Conservation (phyloP, 345 rosid species). For the Hypericum androsaemum region DNA sequence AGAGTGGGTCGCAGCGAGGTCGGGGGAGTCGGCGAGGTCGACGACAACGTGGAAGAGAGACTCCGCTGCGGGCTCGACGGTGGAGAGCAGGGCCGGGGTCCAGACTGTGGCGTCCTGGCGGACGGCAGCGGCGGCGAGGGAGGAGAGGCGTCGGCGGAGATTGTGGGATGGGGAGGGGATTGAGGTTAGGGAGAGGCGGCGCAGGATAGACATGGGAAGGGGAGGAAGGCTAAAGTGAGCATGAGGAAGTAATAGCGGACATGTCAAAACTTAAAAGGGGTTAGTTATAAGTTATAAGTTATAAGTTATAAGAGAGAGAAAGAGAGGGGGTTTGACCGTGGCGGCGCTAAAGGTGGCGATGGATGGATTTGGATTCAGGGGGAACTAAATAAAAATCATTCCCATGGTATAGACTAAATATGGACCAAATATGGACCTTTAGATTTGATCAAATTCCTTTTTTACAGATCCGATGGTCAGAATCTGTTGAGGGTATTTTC, state of each 20-base stretch:
- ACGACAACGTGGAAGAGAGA: conserved; percentile 74
- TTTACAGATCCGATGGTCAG: no score
- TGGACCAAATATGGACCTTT: no score
- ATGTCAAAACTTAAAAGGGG: conserved; percentile 20
- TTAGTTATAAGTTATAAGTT: not conserved
- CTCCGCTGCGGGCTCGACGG: conserved; percentile 54
- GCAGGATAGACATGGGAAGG: conserved; percentile 63
- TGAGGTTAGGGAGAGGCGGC: conserved; percentile 39
- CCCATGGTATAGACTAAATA: no score
- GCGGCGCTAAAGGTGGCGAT: conserved; percentile 30
- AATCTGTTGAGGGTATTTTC: no score
- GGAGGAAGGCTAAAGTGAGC: conserved; percentile 32
- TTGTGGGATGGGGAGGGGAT: conserved; percentile 13
- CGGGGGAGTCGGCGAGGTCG: conserved; percentile 68
- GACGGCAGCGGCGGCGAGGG: conserved; percentile 46
- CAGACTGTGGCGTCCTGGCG: conserved; percentile 71
- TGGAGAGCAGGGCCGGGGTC: conserved; percentile 60
- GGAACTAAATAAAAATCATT: no score
- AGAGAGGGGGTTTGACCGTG: conserved; percentile 3
- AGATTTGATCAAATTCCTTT: no score
- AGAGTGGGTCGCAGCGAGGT: conserved; percentile 54
- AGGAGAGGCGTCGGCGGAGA: conserved; percentile 31
- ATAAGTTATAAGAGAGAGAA: not conserved
- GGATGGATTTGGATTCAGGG: conserved; percentile 14
- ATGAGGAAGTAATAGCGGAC: conserved; percentile 32